A percentile compares a stretch with the other conserved stretches of the same genome.
phyloP scores from a whole-genome alignment of 192 early-diverging fungal genomes.

The Linderina pennispora region DNA sequence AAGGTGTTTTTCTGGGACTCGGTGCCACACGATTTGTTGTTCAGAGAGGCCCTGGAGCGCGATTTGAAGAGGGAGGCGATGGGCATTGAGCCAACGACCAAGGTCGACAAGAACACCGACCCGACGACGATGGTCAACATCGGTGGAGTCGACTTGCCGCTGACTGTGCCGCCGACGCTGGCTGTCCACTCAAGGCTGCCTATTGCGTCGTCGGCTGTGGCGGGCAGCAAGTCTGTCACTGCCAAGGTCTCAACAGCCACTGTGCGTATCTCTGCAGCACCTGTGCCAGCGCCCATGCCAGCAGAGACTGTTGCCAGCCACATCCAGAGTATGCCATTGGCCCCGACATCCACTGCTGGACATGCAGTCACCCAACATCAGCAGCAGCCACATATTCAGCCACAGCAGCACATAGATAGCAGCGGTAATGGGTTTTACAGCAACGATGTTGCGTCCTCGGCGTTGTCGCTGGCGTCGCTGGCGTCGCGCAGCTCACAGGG shows the following conservation, averaged over 20 bases:
- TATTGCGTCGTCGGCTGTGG: background rate
- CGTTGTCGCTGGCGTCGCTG: conserved; percentile 16
- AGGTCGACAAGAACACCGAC: conserved; percentile 18
- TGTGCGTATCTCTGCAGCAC: too few relatives aligned
- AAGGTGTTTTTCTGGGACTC: conserved; percentile 99
- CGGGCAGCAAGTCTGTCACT: background rate
- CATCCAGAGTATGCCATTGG: background rate
- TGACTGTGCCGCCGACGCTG: conserved; percentile 44
- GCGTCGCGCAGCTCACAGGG: conserved; percentile 15
- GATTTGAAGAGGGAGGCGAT: conserved; percentile 92
- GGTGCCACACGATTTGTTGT: conserved; percentile 90
- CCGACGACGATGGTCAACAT: conserved; percentile 34
- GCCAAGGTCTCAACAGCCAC: conserved; percentile 13
- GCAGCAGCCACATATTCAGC: too few relatives aligned
- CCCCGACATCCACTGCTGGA: too few relatives aligned
- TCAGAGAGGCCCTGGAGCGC: conserved; percentile 92
- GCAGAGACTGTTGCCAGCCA: background rate
- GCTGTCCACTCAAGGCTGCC: conserved; percentile 19
- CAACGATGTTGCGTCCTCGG: conserved; percentile 9
- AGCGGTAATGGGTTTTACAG: background rate
- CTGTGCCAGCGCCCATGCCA: background rate
- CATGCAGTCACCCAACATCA: background rate
- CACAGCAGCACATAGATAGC: background rate
- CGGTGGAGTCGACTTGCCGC: conserved; percentile 39
- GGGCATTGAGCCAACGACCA: conserved; percentile 77